Evolutionary conservation across 148 eudicot genomes (phyloP).

Genomic region (Rhododendron ferrugineum): DNA sequence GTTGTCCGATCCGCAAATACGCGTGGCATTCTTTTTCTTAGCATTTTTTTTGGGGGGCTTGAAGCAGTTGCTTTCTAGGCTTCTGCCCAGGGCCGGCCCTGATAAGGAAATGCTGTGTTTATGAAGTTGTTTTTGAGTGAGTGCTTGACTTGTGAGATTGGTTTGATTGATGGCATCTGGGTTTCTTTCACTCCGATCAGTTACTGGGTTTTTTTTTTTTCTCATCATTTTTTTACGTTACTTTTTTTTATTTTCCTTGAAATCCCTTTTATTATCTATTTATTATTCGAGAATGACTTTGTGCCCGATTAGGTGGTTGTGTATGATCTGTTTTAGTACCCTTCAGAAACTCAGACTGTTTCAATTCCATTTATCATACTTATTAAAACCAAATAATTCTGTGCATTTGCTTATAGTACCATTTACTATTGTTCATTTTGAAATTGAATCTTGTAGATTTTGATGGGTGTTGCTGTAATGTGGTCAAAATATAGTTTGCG

Average conservation of each 20-base stretch:
- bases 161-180: conserved; percentile 19
- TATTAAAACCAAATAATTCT: neutral
- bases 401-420: neutral
- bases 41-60: neutral
- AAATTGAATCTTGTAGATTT: neutral
- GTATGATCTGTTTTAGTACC: neutral
- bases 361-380: neutral
- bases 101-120: conserved; percentile 24
- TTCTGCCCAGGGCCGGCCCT: neutral
- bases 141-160: conserved; percentile 20
- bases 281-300: neutral
- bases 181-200: neutral
- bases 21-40: neutral
- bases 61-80: neutral
- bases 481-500: neutral
- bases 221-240: conserved; percentile 8
- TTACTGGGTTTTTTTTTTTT: conserved; percentile 1
- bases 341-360: neutral
- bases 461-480: neutral
- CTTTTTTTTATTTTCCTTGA: neutral
- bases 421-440: neutral
- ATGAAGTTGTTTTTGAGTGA: neutral
- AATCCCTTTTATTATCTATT: neutral
- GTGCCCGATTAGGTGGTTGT: neutral
- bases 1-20: neutral